Base-by-base conservation (phyloP, 2,329 filamentous ascomycete genomes). In the Lecanicillium sp. region DNA sequence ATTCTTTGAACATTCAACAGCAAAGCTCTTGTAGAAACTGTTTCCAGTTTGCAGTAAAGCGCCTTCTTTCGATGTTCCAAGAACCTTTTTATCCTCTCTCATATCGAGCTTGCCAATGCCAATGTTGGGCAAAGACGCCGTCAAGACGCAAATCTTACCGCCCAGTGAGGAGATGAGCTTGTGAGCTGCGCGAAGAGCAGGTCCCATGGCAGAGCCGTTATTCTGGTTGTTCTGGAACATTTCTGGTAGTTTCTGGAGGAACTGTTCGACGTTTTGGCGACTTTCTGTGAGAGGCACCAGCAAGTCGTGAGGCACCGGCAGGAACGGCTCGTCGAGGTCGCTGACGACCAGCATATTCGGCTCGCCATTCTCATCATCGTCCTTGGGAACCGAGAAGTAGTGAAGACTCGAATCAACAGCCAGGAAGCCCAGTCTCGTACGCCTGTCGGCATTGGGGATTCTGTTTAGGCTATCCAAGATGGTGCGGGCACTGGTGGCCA, bases 21-120 rank as follows among this genome's bases (percentile, higher is more conserved):
- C 92, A 54, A 98, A 98, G 53, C 86, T 94, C 72, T 98, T 98
- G 74, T 96, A 98, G 64, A 96, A 98, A 55, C 85, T 88, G 67
- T 88, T 95, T 29, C 79, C 85, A 0, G 92, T 95, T 59, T 96
- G 90, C 37, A 98, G 68, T 22, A 98, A 73, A 45, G 75, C 71
- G 48, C 78, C 87, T 59, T 98, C 92, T 62, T 95, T 95, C 48
- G 83, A 88, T 2, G 92, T 98, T 27, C 92, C 92, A 17, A 98
- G 70, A 13, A 94, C 65, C 64, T 95, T 95, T 71, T 95, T 95
- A 62, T 98, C 89, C 63, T 96, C 90, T 53, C 92, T 77, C 78
- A 94, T 85, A 28, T 94, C 88, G 40, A 94, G 77, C 65, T 89
- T 89, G 42, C 90, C 92, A 46, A 84, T 80, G 42, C 92, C 92